phyloP scores from a whole-genome alignment of 768 basidiomycete species.

The Pleurotus giganteus region DNA sequence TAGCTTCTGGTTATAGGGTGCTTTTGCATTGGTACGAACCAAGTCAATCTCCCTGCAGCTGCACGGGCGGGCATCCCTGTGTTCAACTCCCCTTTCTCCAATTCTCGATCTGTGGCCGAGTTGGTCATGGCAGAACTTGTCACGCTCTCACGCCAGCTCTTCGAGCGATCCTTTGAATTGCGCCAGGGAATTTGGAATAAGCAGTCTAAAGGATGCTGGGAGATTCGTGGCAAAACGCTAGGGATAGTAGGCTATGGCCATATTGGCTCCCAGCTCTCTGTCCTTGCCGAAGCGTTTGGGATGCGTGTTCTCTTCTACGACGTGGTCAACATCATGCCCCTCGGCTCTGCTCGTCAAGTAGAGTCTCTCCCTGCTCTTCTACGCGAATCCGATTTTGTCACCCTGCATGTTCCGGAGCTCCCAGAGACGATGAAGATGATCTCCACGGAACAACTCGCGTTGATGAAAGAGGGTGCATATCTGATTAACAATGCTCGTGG shows the following conservation, averaged over 20 bases:
- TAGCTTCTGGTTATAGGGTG: constrained; percentile 96
- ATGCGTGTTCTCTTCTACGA: constrained; percentile 96
- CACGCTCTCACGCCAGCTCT: constrained; percentile 90
- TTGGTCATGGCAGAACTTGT: constrained; percentile 94
- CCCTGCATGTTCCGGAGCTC: constrained; percentile 94
- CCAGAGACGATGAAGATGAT: constrained; percentile 97
- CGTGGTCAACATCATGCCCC: constrained; percentile 94
- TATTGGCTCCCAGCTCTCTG: constrained; percentile 95
- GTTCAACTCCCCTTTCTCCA: constrained; percentile 99
- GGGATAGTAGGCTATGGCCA: constrained; percentile 99
- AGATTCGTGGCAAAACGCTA: constrained; percentile 94
- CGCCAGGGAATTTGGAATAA: constrained; percentile 96
- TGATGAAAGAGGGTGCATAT: constrained; percentile 95
- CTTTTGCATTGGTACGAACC: constrained; percentile 99
- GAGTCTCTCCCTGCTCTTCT: constrained; percentile 77
- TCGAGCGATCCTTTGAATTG: constrained; percentile 86
- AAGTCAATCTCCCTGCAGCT: constrained; percentile 87
- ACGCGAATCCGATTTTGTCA: constrained; percentile 84
- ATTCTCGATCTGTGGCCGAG: constrained; percentile 98
- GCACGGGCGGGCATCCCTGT: constrained; percentile 91
- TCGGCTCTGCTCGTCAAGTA: constrained; percentile 90
- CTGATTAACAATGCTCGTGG: constrained; percentile 98
- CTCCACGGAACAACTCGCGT: constrained; percentile 64
- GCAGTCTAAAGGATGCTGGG: constrained; percentile 98
- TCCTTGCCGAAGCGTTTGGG: constrained; percentile 94